These are phyloP conservation scores for Paecilomyces formosus DNA, from an alignment of 2,329 filamentous ascomycete species.

Conservation along the genomic window DNA sequence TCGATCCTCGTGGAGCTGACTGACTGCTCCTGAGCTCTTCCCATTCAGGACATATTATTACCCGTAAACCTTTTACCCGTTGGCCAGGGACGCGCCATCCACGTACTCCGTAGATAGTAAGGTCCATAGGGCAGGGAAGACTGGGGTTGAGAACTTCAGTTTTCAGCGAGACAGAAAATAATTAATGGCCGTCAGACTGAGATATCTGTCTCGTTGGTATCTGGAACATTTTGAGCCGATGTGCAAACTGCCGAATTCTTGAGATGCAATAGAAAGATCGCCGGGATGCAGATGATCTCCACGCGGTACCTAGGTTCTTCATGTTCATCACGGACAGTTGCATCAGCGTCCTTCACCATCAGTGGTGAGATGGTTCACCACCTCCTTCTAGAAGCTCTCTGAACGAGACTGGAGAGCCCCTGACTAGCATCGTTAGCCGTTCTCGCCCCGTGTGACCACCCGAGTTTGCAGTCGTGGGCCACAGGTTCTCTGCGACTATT, in stretches of 20 bases:
- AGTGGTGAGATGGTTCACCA: not conserved
- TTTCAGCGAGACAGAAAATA: not conserved
- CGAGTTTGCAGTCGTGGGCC: not conserved
- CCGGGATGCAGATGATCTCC: not conserved
- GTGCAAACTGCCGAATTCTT: not conserved
- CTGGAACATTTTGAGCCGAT: not conserved
- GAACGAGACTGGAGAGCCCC: not conserved
- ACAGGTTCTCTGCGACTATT: not conserved
- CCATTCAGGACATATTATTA: not conserved
- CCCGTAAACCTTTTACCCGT: not conserved
- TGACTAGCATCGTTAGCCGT: not conserved
- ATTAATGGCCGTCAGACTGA: too few relatives aligned
- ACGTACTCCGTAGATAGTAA: too few relatives aligned
- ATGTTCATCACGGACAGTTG: not conserved
- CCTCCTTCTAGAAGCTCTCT: not conserved
- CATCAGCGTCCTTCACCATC: not conserved
- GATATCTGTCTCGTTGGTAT: not conserved
- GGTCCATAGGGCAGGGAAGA: not conserved
- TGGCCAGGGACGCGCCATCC: not conserved
- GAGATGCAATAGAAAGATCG: not conserved
- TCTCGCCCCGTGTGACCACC: not conserved
- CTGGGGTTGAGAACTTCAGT: not conserved
- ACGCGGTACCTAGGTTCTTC: not conserved
- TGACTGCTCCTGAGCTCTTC: not conserved
- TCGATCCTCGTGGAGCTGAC: not conserved